Conservation (phyloP, 306 rosid species). For the Astragalus glycyphyllos region DNA sequence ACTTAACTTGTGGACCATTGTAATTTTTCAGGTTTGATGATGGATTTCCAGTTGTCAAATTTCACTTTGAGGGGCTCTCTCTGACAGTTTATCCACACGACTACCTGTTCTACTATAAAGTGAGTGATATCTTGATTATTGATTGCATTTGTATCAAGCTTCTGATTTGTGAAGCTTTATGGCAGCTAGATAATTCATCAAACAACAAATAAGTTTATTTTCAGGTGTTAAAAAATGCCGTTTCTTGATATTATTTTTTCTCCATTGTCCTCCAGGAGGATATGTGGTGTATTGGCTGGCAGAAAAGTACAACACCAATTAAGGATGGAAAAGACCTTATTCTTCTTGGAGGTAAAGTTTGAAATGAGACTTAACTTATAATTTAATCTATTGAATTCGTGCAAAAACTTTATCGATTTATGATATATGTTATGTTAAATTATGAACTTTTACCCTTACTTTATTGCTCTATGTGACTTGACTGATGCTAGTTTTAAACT, state of each 20-base stretch:
- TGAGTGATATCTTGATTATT: conserved; percentile 44
- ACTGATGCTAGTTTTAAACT: conserved; percentile 11
- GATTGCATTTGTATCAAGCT: conserved; percentile 8
- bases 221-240: conserved; percentile 15
- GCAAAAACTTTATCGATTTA: conserved; percentile 21
- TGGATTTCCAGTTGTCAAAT: conserved; percentile 69
- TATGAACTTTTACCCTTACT: neutral
- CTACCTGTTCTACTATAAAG: conserved; percentile 61
- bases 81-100: conserved; percentile 71
- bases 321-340: conserved; percentile 55
- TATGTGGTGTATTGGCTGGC: conserved; percentile 71
- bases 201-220: conserved; percentile 7
- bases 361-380: conserved; percentile 17
- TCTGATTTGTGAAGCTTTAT: conserved; percentile 30
- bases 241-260: conserved; percentile 24
- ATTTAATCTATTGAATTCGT: conserved; percentile 26
- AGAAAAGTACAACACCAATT: conserved; percentile 49
- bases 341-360: conserved; percentile 75
- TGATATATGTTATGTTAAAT: conserved; percentile 4
- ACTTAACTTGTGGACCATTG: conserved; percentile 30
- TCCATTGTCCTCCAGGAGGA: conserved; percentile 49
- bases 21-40: conserved; percentile 66
- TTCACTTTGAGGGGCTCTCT: conserved; percentile 61
- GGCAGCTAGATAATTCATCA: conserved; percentile 13
- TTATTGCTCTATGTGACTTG: neutral